These are phyloP conservation scores for Pinus tabuliformis DNA, from an alignment of 75 land plant species.

Conservation along the genomic window DNA sequence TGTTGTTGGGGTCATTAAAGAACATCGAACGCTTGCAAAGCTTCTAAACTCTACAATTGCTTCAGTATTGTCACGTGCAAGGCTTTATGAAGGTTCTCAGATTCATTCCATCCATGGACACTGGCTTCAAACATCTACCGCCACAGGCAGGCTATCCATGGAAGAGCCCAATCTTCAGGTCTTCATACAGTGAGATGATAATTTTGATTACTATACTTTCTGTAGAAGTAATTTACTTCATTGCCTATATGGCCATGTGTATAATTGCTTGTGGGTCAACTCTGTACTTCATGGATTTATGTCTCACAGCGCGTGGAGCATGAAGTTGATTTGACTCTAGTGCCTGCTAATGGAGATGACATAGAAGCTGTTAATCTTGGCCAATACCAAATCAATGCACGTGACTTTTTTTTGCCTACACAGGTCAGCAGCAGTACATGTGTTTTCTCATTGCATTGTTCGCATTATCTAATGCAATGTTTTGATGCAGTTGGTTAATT, in stretches of 20 bases:
- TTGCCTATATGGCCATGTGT: background rate
- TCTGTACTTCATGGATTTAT: background rate
- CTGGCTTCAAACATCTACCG: slow-evolving; percentile 99
- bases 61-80: slow-evolving; percentile 64
- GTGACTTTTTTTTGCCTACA: slow-evolving; percentile 79
- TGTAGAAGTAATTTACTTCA: background rate
- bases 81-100: slow-evolving; percentile 45
- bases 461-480: background rate
- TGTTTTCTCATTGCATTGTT: background rate
- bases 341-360: slow-evolving; percentile 12
- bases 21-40: slow-evolving; percentile 94
- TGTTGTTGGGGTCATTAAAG: slow-evolving; percentile 84
- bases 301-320: slow-evolving; percentile 88
- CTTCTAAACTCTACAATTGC: slow-evolving; percentile 82
- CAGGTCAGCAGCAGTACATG: slow-evolving; percentile 43
- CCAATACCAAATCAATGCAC: slow-evolving; percentile 70
- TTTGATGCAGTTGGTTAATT: slow-evolving; percentile 8
- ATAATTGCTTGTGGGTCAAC: background rate
- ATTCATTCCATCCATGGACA: slow-evolving; percentile 67
- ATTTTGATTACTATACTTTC: background rate
- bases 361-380: slow-evolving; percentile 3
- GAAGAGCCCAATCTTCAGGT: slow-evolving; percentile 99
- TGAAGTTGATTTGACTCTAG: slow-evolving; percentile 53
- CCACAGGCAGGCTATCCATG: slow-evolving; percentile 96
- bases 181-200: background rate